Percentiles rank a stretch among this genome's conserved stretches.
Conservation (phyloP, 306 rosid genomes). For the Prosopis cineraria region DNA sequence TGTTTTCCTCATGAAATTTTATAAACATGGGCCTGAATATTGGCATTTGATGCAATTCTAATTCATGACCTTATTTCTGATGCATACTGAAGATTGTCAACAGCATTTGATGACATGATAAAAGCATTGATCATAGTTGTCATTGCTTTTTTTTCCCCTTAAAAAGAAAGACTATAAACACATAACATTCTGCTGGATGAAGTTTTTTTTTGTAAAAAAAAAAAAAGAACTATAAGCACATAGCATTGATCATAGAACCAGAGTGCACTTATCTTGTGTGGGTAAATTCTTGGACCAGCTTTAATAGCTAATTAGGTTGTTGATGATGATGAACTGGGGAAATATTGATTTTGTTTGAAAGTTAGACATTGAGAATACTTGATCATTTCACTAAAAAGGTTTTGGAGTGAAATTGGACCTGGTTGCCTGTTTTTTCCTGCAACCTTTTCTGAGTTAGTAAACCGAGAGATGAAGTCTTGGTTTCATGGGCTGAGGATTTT, state of each 20-base stretch:
- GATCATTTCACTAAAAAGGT: neutral
- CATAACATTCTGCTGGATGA: neutral
- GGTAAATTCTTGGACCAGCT: neutral
- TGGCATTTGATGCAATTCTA: slow-evolving; percentile 4
- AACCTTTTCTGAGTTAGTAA: neutral
- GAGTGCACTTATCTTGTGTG: neutral
- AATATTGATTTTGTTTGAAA: neutral
- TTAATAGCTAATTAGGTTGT: neutral
- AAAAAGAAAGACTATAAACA: neutral
- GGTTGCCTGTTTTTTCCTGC: too few species aligned
- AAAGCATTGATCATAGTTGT: slow-evolving; percentile 1
- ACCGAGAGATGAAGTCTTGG: neutral
- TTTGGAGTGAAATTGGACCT: neutral
- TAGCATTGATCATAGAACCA: neutral
- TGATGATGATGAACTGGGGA: neutral
- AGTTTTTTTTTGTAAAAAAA: neutral
- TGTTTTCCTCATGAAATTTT: neutral
- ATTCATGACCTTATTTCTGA: neutral
- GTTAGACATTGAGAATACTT: neutral
- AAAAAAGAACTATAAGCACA: neutral
- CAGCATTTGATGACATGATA: neutral
- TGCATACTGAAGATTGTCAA: neutral
- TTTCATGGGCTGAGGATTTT: neutral
- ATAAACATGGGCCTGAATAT: slow-evolving; percentile 13
- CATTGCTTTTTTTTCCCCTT: neutral